Evolutionary conservation across 352 stramenopile species (phyloP), one percentile per base, ranked within the genome.

Genomic region (Blastocystis sp.): DNA sequence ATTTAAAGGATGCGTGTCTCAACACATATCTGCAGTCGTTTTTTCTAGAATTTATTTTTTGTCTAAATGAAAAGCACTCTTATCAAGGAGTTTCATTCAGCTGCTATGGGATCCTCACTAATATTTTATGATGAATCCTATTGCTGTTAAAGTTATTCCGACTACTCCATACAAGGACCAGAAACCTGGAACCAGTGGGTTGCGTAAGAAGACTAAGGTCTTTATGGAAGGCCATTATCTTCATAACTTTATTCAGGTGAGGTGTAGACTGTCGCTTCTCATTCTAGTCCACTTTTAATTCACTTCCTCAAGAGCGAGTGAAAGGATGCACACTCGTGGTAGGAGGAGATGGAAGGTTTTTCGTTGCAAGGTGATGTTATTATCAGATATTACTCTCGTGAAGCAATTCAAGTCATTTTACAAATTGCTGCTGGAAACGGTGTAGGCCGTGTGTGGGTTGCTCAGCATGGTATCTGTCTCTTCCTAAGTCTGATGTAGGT

Each of bases 211-310:
- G 93, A 98, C 96, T 3, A 98, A 98, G 91, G 94, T 95, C 39
- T 99, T 99, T 92, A 98, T 98, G 95, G 93, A 95, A 62, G 90
- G 94, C 82, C 94, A 98, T 91, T 99, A 99, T 92, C 93, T 99
- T 39, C 93, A 98, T 91, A 99, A 99, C 92, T 98, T 97, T 64
- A 93, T 94, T 73, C 93, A 95, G 87, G 54, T 68, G 62, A 62
- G 5, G 75, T 5, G 41, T 75, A 6, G 41, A 8, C 3, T 87
- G 13, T 3, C 47, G 23, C 2, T 45, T 34, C 13, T 15, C 13
- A 26, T 39, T 99, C 63, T 96, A 98, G 93, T 93, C 95, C 45
- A 96, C 96, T 4, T 98, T 99, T 82, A 95, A 98, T 75, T 95
- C 97, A 55, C 93, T 98, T 55, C 96, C 96, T 39, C 94, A 94